phyloP scores from a whole-genome alignment of 805 yeast species.

The Starmerella sirachaensis region DNA sequence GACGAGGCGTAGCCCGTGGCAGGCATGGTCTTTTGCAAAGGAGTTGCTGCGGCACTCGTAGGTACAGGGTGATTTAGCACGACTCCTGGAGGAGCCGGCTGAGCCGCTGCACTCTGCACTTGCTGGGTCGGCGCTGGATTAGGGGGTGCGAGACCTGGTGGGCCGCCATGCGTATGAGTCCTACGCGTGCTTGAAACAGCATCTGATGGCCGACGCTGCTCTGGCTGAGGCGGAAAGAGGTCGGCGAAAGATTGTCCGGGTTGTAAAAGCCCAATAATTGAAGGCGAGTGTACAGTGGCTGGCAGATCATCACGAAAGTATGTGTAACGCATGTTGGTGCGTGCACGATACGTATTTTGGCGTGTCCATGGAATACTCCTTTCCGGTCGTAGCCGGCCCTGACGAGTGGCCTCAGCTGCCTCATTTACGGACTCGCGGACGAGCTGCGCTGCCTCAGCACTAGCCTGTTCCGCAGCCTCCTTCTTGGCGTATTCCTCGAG shows the following conservation, averaged over 20 bases:
- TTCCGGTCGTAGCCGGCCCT: conserved; percentile 62
- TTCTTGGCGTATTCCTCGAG: conserved; percentile 66
- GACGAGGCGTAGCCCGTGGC: too few relatives aligned
- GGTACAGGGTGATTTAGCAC: too few relatives aligned
- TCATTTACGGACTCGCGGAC: conserved; percentile 41
- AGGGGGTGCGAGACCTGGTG: too few relatives aligned
- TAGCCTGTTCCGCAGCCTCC: conserved; percentile 41
- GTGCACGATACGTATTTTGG: conserved; percentile 15
- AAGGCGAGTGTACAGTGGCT: conserved; percentile 82
- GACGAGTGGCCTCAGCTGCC: conserved; percentile 32
- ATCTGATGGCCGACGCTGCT: conserved; percentile 1
- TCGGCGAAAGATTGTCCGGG: conserved; percentile 48
- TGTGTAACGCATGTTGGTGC: conserved; percentile 59
- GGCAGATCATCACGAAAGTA: conserved; percentile 84
- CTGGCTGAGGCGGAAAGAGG: conserved; percentile 36
- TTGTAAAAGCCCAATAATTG: conserved; percentile 66
- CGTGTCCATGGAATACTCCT: conserved; percentile 64
- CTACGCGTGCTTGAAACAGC: conserved; percentile 5
- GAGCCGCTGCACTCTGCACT: conserved; percentile 12
- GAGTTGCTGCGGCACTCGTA: too few relatives aligned
- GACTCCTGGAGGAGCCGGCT: too few relatives aligned
- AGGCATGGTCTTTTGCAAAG: too few relatives aligned
- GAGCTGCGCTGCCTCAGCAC: conserved; percentile 23
- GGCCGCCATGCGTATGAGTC: too few relatives aligned
- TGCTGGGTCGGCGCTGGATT: not conserved